Evolutionary conservation across 495 filamentous ascomycete species (phyloP).

Genomic region (Hypoxylon perforatum): DNA sequence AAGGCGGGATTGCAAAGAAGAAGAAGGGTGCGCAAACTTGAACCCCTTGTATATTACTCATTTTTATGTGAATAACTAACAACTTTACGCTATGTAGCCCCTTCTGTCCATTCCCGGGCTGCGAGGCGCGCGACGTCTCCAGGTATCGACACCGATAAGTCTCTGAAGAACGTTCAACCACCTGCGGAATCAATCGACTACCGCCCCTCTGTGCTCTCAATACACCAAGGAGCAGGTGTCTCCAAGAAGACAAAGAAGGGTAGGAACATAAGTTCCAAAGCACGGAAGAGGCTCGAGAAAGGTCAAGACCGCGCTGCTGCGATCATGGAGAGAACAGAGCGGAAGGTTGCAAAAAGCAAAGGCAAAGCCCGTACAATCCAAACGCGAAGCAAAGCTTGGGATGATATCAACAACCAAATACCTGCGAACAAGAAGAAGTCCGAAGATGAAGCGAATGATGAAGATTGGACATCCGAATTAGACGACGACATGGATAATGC

Average conservation of each 20-base stretch:
- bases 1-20: slow-evolving; percentile 53
- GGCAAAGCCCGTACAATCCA: slow-evolving; percentile 69
- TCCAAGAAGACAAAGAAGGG: slow-evolving; percentile 72
- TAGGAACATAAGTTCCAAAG: slow-evolving; percentile 70
- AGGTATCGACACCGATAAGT: slow-evolving; percentile 79
- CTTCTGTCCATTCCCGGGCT: slow-evolving; percentile 73
- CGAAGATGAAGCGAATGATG: slow-evolving; percentile 17
- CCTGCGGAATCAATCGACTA: slow-evolving; percentile 61
- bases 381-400: slow-evolving; percentile 65
- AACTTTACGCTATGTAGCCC: slow-evolving; percentile 40
- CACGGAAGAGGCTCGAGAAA: slow-evolving; percentile 74
- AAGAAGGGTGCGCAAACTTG: slow-evolving; percentile 47
- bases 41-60: neutral
- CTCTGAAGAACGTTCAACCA: slow-evolving; percentile 69
- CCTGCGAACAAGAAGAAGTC: slow-evolving; percentile 15
- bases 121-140: slow-evolving; percentile 78
- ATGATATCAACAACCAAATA: slow-evolving; percentile 66
- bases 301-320: slow-evolving; percentile 78
- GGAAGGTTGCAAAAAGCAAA: slow-evolving; percentile 75
- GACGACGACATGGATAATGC: slow-evolving; percentile 53
- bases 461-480: slow-evolving; percentile 44
- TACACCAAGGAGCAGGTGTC: slow-evolving; percentile 71
- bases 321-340: slow-evolving; percentile 73
- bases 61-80: slow-evolving; percentile 18
- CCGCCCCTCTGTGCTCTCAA: slow-evolving; percentile 70